phyloP scores from a whole-genome alignment of 2,329 filamentous ascomycete genomes.

The Exophiala sideris region DNA sequence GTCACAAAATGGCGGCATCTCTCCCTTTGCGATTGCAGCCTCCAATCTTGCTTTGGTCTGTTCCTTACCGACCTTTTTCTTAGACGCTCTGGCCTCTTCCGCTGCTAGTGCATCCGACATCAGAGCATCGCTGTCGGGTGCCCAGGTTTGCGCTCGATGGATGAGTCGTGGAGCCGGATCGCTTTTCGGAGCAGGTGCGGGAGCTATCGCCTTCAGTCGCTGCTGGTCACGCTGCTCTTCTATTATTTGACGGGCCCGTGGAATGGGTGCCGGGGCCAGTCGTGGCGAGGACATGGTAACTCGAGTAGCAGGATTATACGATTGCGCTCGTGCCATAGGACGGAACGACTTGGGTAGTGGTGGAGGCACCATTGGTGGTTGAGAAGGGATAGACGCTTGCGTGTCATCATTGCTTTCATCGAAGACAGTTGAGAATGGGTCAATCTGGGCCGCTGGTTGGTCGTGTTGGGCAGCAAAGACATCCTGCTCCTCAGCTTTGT shows the following conservation, averaged over 20 bases:
- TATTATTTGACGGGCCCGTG: conserved; percentile 26
- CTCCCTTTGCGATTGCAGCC: conserved; percentile 66
- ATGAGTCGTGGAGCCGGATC: conserved; percentile 48
- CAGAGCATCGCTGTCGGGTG: conserved; percentile 43
- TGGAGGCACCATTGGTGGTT: conserved; percentile 20
- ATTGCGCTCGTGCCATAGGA: conserved; percentile 21
- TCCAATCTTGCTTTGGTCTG: conserved; percentile 56
- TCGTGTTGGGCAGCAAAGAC: not conserved
- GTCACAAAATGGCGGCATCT: conserved; percentile 82
- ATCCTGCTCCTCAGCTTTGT: conserved; percentile 16
- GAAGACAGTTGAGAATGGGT: conserved; percentile 21
- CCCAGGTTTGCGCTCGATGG: conserved; percentile 44
- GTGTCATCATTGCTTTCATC: conserved; percentile 19
- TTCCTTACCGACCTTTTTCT: conserved; percentile 65
- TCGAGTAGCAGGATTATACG: conserved; percentile 16
- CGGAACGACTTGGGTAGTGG: conserved; percentile 15
- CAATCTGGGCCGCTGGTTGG: not conserved
- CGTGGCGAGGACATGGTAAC: conserved; percentile 23
- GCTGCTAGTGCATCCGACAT: conserved; percentile 38
- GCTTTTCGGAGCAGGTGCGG: conserved; percentile 46
- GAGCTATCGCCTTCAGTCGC: conserved; percentile 23
- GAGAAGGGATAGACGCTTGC: conserved; percentile 5
- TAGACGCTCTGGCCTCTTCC: conserved; percentile 44
- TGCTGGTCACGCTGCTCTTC: conserved; percentile 27
- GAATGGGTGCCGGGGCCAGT: conserved; percentile 27